These are phyloP conservation scores for Pleurotus tuber-regium DNA, from an alignment of 768 basidiomycete genomes.

Conservation along the genomic window DNA sequence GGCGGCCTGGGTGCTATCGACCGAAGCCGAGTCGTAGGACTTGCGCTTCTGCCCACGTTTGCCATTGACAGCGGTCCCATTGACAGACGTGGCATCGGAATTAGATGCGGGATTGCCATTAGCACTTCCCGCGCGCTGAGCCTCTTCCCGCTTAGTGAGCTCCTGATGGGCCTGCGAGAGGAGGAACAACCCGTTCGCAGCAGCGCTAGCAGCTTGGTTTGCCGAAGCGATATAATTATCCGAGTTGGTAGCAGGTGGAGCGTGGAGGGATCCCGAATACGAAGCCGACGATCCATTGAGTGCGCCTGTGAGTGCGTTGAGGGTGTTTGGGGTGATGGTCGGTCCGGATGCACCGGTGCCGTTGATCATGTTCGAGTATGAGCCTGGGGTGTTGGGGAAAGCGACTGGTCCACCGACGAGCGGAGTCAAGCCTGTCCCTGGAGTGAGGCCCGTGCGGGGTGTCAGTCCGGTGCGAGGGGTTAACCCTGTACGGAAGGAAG, in stretches of 20 bases:
- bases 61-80: conserved; percentile 30
- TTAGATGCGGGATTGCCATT: conserved; percentile 16
- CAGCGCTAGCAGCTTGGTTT: conserved; percentile 60
- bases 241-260: conserved; percentile 44
- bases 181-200: conserved; percentile 91
- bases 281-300: conserved; percentile 54
- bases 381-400: conserved; percentile 78
- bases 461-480: conserved; percentile 87
- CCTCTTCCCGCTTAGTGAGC: conserved; percentile 92
- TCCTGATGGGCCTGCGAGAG: conserved; percentile 96
- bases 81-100: conserved; percentile 25
- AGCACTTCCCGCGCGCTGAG: conserved; percentile 54
- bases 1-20: conserved; percentile 23
- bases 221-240: conserved; percentile 39
- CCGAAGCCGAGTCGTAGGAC: conserved; percentile 44
- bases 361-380: conserved; percentile 83
- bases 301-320: conserved; percentile 79
- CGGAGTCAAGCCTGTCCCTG: conserved; percentile 73
- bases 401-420: conserved; percentile 70
- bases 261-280: conserved; percentile 34
- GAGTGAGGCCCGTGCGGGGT: conserved; percentile 80
- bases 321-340: conserved; percentile 71
- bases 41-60: conserved; percentile 76
- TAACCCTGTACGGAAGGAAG: conserved; percentile 79
- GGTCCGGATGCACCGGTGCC: conserved; percentile 42